phyloP scores from a whole-genome alignment of 495 filamentous ascomycete species.

The Oidiodendron maius region DNA sequence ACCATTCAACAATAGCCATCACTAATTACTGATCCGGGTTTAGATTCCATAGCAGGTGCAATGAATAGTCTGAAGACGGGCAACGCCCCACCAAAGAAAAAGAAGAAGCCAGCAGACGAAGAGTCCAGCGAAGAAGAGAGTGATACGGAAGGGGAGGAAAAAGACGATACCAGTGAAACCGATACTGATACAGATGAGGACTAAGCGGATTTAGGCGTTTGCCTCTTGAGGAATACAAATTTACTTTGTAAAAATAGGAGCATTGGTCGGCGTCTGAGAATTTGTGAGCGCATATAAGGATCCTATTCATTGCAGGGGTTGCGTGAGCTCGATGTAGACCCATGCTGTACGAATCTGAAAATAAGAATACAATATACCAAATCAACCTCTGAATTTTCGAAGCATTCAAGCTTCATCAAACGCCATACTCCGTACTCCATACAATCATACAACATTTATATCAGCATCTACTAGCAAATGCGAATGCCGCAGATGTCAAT shows the following conservation, averaged over 20 bases:
- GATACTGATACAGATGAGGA: conserved; percentile 72
- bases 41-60: conserved; percentile 91
- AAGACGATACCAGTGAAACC: conserved; percentile 69
- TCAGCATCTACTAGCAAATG: conserved; percentile 50
- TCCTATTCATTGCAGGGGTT: neutral
- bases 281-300: neutral
- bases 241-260: conserved; percentile 13
- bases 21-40: conserved; percentile 26
- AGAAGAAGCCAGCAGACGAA: conserved; percentile 43
- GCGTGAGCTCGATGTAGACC: too few species aligned
- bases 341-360: too few species aligned
- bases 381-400: neutral
- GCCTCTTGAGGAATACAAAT: neutral
- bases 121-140: conserved; percentile 73
- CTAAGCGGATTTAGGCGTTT: conserved; percentile 22
- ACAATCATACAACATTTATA: conserved; percentile 1
- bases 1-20: neutral
- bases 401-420: neutral
- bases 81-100: conserved; percentile 40
- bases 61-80: conserved; percentile 84
- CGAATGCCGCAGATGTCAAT: conserved; percentile 70
- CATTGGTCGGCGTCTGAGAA: conserved; percentile 7
- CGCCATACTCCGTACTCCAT: neutral
- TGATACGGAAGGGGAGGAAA: conserved; percentile 83
- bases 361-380: too few species aligned